Percentiles rank a stretch among this genome's conserved stretches.
Evolutionary conservation across 2,329 filamentous ascomycete species (phyloP).

Genomic region (Alternaria sp.): DNA sequence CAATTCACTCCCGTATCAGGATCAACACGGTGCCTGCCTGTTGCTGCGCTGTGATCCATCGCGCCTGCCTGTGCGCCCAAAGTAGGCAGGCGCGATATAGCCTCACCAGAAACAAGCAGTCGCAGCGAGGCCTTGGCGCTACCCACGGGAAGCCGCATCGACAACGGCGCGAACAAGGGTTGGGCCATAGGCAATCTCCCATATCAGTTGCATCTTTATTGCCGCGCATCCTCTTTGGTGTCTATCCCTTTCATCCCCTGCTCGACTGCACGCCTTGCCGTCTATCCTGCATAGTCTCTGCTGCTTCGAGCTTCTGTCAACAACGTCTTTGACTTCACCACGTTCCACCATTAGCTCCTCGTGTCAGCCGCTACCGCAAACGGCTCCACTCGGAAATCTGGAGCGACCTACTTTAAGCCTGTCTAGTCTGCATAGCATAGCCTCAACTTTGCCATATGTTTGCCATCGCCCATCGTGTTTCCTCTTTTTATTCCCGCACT

Average conservation of each 20-base stretch:
- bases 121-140: constrained; percentile 8
- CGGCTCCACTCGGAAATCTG: constrained; percentile 10
- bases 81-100: constrained; percentile 1
- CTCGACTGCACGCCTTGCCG: background rate
- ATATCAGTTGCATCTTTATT: constrained; percentile 2
- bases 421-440: constrained; percentile 6
- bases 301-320: constrained; percentile 1
- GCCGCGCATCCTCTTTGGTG: background rate
- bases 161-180: constrained; percentile 1
- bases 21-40: background rate
- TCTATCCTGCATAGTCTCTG: background rate
- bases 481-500: background rate
- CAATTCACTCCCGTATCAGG: background rate
- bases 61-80: constrained; percentile 4
- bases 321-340: background rate
- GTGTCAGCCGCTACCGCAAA: constrained; percentile 10
- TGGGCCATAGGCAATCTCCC: constrained; percentile 7
- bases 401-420: constrained; percentile 11
- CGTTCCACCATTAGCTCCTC: constrained; percentile 6
- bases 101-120: constrained; percentile 14
- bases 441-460: background rate
- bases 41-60: constrained; percentile 6
- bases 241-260: constrained; percentile 2
- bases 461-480: background rate
- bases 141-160: constrained; percentile 11